Evolutionary conservation across 176 grass and related monocot species (phyloP), one percentile per base, ranked within the genome.

Genomic region (Bonia amplexicaulis): DNA sequence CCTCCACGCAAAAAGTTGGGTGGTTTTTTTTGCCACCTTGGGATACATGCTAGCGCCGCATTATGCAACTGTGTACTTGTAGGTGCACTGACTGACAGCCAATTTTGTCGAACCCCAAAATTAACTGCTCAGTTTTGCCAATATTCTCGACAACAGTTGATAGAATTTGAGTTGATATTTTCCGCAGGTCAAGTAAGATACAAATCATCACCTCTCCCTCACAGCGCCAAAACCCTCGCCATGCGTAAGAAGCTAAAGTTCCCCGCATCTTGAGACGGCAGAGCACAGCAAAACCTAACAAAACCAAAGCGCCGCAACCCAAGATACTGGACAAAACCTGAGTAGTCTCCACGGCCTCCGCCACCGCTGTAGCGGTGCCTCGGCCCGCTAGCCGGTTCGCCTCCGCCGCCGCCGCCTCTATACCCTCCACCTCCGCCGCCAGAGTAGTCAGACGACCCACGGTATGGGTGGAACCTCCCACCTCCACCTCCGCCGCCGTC

Each of bases 391-490:
- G 17, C 85, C 62, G 44, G 76, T 12, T 91, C 90, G 16, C 77
- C 84, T 6, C 76, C 84, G 14, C 64, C 82, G 19, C 63, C 83
- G 60, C 85, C 82, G 12, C 89, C 85, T 66, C 84, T 91, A 22
- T 81, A 85, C 12, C 89, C 85, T 25, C 88, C 91, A 25, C 67
- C 89, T 25, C 79, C 80, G 31, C 76, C 73, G 6, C 87, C 73
- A 33, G 71, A 76, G 62, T 89, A 78, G 16, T 85, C 86, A 16
- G 86, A 89, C 9, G 77, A 67, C 1, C 37, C 84, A 54, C 89
- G 87, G 67, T 94, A 94, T 11, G 92, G 92, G 54, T 94, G 92
- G 31, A 89, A 91, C 75, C 92, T 90, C 63, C 86, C 92, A 35
- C 90, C 82, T 19, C 87, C 74, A 9, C 79, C 89, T 23, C 83